Conservation (phyloP, 2,329 filamentous ascomycete genomes). For the Sporothrix phasma region DNA sequence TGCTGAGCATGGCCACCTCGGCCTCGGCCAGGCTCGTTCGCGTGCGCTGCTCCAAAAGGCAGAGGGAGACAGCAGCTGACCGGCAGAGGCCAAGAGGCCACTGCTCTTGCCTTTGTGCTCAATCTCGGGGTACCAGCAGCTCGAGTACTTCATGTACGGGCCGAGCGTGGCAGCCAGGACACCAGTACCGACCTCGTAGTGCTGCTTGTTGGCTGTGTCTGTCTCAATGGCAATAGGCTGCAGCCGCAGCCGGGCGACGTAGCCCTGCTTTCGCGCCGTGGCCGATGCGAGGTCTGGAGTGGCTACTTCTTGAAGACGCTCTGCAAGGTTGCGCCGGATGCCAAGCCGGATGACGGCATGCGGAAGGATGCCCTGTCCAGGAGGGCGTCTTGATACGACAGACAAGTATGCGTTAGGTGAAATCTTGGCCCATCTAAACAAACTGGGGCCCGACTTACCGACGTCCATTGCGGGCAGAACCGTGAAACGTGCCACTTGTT, state of each 20-base stretch:
- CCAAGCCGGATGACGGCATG: slow-evolving; percentile 52
- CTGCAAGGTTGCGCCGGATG: slow-evolving; percentile 55
- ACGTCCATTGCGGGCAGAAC: slow-evolving; percentile 14
- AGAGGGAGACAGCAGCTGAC: not conserved
- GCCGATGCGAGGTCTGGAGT: slow-evolving; percentile 20
- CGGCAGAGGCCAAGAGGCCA: not conserved
- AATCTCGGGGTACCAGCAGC: slow-evolving; percentile 47
- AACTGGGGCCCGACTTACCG: slow-evolving; percentile 10
- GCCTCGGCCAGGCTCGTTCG: slow-evolving; percentile 54
- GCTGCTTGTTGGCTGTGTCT: slow-evolving; percentile 54
- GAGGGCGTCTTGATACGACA: slow-evolving; percentile 35
- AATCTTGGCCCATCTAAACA: not conserved
- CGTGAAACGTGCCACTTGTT: not conserved
- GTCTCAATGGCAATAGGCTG: slow-evolving; percentile 61
- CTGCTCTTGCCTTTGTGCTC: not conserved
- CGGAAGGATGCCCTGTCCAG: slow-evolving; percentile 58
- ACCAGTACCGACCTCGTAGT: slow-evolving; percentile 62
- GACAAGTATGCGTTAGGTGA: too few relatives aligned
- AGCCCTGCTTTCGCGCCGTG: slow-evolving; percentile 44
- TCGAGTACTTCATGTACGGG: slow-evolving; percentile 64
- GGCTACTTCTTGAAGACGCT: slow-evolving; percentile 47
- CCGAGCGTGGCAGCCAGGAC: slow-evolving; percentile 53
- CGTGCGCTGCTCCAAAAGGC: slow-evolving; percentile 23
- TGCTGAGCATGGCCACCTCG: slow-evolving; percentile 55
- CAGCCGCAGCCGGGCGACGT: slow-evolving; percentile 49